phyloP scores from a whole-genome alignment of 73 alveolate species.

The Tetrahymena thermophila region DNA sequence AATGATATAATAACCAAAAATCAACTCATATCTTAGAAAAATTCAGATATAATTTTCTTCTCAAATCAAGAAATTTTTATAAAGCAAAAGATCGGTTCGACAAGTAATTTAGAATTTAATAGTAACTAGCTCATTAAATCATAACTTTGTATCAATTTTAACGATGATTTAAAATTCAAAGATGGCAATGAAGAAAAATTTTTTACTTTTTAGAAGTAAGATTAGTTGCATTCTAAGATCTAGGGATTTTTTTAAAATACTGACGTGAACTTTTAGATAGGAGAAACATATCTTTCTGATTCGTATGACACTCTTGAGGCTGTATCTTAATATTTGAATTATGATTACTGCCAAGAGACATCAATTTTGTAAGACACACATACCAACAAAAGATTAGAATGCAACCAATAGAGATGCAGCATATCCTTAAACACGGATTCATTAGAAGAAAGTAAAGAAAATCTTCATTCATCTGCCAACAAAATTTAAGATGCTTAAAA shows the following conservation, averaged over 20 bases:
- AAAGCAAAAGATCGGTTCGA: background rate
- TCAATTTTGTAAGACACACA: background rate
- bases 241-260: background rate
- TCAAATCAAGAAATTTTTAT: background rate
- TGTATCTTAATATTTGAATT: background rate
- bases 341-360: background rate
- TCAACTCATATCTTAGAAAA: background rate
- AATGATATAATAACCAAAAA: background rate
- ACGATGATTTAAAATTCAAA: background rate
- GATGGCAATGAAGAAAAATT: background rate
- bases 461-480: background rate
- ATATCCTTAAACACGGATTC: no score
- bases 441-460: background rate
- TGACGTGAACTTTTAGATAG: no score
- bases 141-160: background rate
- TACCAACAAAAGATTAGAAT: background rate
- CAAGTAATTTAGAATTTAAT: background rate
- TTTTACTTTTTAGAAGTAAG: background rate
- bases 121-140: background rate
- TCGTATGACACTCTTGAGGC: background rate
- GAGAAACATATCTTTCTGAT: background rate
- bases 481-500: background rate
- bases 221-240: background rate
- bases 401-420: background rate
- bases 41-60: background rate